Conservation (phyloP, 139 green algal genomes). For the Astrephomene gubernaculifera region DNA sequence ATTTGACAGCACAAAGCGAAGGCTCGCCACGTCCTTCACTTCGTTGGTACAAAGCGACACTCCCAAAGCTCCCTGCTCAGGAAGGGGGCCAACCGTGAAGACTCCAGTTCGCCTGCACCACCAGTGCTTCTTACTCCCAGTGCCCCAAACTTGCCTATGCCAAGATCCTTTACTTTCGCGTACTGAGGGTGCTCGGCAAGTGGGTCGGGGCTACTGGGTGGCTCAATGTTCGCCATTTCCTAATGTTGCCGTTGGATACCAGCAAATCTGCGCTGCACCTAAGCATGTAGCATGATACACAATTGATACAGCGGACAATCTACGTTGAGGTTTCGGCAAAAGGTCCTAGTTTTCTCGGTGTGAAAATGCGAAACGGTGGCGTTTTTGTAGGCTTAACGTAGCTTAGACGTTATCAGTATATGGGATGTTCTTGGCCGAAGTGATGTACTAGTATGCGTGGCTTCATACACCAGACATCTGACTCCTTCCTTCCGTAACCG, state of each 20-base stretch:
- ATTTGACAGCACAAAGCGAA: slow-evolving; percentile 28
- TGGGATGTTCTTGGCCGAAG: neutral
- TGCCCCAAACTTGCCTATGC: neutral
- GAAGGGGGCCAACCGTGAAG: no score
- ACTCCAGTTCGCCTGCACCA: neutral
- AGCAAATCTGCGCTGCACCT: neutral
- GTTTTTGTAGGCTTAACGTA: neutral
- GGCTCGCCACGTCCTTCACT: slow-evolving; percentile 1
- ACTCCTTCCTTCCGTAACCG: no score
- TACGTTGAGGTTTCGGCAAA: neutral
- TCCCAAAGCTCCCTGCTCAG: slow-evolving; percentile 33
- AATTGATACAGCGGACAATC: neutral
- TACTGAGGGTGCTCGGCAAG: neutral
- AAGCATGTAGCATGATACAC: neutral
- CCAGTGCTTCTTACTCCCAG: neutral
- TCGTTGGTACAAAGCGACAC: slow-evolving; percentile 16
- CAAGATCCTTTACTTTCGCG: slow-evolving; percentile 27
- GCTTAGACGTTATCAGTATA: neutral
- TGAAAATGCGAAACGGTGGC: neutral
- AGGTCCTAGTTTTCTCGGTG: neutral
- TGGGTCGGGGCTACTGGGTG: slow-evolving; percentile 5
- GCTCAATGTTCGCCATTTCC: neutral
- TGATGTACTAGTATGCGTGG: neutral
- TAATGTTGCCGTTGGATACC: neutral
- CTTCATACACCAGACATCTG: no score